Base-by-base conservation (phyloP, 192 early-diverging fungal species). In the Cetraspora pellucida region DNA sequence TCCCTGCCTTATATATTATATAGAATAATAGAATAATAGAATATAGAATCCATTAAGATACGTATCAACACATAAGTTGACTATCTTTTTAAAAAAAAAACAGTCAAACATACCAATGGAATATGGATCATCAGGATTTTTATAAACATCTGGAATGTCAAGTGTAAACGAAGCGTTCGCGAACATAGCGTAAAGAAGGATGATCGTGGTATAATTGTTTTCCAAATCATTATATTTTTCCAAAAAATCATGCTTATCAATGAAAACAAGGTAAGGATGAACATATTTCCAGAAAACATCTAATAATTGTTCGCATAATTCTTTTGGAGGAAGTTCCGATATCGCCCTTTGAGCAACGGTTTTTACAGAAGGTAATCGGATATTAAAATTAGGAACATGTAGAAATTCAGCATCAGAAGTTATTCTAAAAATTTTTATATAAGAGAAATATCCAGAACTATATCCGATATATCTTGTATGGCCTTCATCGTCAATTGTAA, bases 401-500 rank as follows among this genome's bases (percentile, higher is more conserved):
- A 54, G 16, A 54, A 54, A 54, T 54, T 54, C 10, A 16, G 5
- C 50, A 54, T 47, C 78, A 68, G 81, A 77, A 69, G 70, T 82
- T 80, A 10, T 80, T 77, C 25, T 88, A 78, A 59, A 81, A 92
- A 64, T 85, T 83, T 77, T 89, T 89, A n/a, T 93, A 83, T 17
- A 94, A 37, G 37, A 6, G 77, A 70, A 91, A 90, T 77, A 91
- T 86, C 91, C 91, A 43, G 91, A 93, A 55, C 90, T 90, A 69
- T 89, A 89, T 27, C 93, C 93, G 10, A 91, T 80, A 73, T 92
- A 94, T n/a, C 91, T 85, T 44, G 91, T 80, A 10, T 90, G 89
- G 28, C 91, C 93, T 28, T 85, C 85, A 30, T 85, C 89, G 78
- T 94, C 93, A 55, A 92, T 83, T 7, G 93, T 84, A 45, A 94